Evolutionary conservation across 768 basidiomycete genomes (phyloP).

Genomic region (Clavaria fumosa): DNA sequence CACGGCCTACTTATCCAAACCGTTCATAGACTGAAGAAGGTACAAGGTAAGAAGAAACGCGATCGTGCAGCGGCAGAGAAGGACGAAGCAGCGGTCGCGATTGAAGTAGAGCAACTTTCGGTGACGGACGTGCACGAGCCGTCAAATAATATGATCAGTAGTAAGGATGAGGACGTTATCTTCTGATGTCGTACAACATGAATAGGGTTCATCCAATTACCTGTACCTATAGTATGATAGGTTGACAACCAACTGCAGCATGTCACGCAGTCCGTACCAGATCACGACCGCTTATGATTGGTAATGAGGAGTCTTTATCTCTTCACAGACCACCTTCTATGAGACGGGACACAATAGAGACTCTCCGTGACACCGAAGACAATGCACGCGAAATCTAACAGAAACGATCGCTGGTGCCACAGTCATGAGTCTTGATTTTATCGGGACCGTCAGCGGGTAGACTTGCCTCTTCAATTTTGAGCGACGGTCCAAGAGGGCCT

Average conservation of each 20-base stretch:
- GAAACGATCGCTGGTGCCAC: too few relatives aligned
- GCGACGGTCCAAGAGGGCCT: slow-evolving; percentile 64
- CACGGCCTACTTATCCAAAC: not conserved
- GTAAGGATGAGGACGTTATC: slow-evolving; percentile 87
- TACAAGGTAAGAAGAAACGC: slow-evolving; percentile 94
- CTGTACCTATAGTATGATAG: too few relatives aligned
- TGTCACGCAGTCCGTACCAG: too few relatives aligned
- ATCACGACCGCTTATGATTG: too few relatives aligned
- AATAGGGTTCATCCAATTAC: too few relatives aligned
- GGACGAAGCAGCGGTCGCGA: slow-evolving; percentile 17
- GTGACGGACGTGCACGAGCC: slow-evolving; percentile 2
- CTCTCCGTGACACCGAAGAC: too few relatives aligned
- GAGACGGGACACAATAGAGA: too few relatives aligned
- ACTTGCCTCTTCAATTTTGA: slow-evolving; percentile 69
- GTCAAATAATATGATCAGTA: slow-evolving; percentile 49
- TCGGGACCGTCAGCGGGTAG: slow-evolving; percentile 8
- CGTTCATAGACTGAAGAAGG: slow-evolving; percentile 70
- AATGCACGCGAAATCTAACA: too few relatives aligned
- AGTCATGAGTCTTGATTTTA: slow-evolving; percentile 6
- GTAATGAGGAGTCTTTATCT: too few relatives aligned
- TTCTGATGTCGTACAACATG: too few relatives aligned
- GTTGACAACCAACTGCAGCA: too few relatives aligned
- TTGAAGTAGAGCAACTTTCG: slow-evolving; percentile 17
- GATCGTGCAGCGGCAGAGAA: slow-evolving; percentile 38
- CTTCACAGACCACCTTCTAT: too few relatives aligned